Evolutionary conservation across 495 filamentous ascomycete species (phyloP).

Genomic region (Schizothecium vesticola): DNA sequence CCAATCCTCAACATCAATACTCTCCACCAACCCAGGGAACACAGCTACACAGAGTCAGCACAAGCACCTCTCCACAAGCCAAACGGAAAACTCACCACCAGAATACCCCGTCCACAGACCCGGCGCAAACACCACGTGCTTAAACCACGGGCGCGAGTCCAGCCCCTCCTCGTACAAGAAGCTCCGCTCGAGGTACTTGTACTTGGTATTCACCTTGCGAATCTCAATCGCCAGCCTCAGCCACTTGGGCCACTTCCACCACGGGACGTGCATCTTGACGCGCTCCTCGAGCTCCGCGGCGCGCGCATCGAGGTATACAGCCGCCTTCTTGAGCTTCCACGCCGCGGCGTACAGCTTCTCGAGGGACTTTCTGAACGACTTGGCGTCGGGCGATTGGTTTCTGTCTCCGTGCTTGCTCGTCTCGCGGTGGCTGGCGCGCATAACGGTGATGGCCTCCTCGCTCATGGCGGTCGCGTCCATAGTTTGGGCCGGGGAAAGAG

Average conservation of each 20-base stretch:
- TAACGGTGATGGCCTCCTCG: conserved; percentile 45
- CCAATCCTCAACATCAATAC: conserved; percentile 73
- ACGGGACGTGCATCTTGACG: conserved; percentile 64
- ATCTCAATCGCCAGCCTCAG: conserved; percentile 57
- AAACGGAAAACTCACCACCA: conserved; percentile 45
- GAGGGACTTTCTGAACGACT: conserved; percentile 47
- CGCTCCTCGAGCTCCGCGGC: conserved; percentile 60
- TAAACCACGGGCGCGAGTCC: conserved; percentile 84
- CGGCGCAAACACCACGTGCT: conserved; percentile 87
- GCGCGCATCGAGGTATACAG: conserved; percentile 52
- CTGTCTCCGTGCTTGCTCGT: conserved; percentile 28
- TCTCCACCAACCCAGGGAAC: conserved; percentile 84
- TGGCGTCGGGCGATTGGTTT: conserved; percentile 29
- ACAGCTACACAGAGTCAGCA: conserved; percentile 37
- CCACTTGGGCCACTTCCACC: conserved; percentile 74
- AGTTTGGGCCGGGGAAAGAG: conserved; percentile 6
- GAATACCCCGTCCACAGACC: conserved; percentile 86
- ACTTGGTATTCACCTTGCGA: conserved; percentile 59
- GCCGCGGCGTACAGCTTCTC: conserved; percentile 40
- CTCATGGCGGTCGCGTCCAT: conserved; percentile 24
- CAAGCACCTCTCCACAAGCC: conserved; percentile 16
- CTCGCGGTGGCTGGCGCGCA: conserved; percentile 48
- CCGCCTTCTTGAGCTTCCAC: conserved; percentile 51
- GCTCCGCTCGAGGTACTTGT: conserved; percentile 74
- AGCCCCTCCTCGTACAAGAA: conserved; percentile 75